Evolutionary conservation across 1,284 basidiomycete species (phyloP), one percentile per base, ranked within the genome.

Genomic region (Porogramme epimiltina): DNA sequence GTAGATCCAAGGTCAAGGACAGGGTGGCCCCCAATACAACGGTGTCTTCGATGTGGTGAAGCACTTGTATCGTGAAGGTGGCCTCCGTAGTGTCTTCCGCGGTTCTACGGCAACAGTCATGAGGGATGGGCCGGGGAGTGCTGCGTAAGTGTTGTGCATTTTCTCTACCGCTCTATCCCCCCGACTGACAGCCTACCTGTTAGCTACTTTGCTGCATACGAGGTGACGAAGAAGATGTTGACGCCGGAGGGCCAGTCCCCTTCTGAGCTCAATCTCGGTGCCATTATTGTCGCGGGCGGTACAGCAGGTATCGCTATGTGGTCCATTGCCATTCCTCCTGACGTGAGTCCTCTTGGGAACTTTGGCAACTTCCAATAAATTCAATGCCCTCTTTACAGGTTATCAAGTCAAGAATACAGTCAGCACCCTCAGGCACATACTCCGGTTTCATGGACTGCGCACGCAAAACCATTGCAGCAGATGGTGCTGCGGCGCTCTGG

Each of bases 251-350:
- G 88, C 26, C 78, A 88, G 34, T 84, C 85, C 11, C 78, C 91
- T 3, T 81, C 86, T 31, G 86, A 97, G 51, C 80, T 99, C 55
- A 93, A 95, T 66, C 79, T 99, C 34, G 79, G 89, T 41, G 90
- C 92, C 25, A 85, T 99, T 65, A 89, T 98, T 64, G 66, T 95
- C 47, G 94, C 97, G 40, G 97, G 97, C 65, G 96, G 95, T 56
- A 87, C 85, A 48, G 97, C 97, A 8, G 97, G 97, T 66, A 86
- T 99, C 31, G 94, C 95, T 41, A 99, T 99, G 97, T 98, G 95
- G 95, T 80, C 91, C 28, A 79, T 97, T 61, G 95, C 91, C 26
- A 96, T 98, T 61, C 95, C 95, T 47, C 94, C 95, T 42, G 95
- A 98, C 73, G 94, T 93, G 64, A 59, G 90, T 75, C 3, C 11